phyloP scores from a whole-genome alignment of 805 yeast species.

The Isabelozyma gotoi region DNA sequence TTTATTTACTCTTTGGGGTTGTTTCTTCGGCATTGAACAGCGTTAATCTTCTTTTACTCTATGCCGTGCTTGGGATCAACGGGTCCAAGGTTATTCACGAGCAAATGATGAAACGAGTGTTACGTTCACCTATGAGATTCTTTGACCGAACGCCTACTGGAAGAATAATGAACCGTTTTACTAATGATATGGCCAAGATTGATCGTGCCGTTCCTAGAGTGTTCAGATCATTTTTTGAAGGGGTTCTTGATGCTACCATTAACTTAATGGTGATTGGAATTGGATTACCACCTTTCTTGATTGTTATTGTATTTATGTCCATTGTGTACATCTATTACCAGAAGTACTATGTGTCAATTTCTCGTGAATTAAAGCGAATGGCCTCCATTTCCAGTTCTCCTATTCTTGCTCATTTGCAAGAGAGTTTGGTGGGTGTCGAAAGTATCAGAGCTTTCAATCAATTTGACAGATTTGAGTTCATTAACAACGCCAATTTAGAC shows the following conservation, averaged over 20 bases:
- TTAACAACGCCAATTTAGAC: conserved; percentile 53
- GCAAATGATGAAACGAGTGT: conserved; percentile 52
- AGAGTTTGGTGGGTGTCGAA: conserved; percentile 71
- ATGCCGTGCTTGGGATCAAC: conserved; percentile 53
- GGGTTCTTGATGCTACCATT: conserved; percentile 44
- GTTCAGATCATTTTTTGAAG: conserved; percentile 47
- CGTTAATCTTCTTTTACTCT: conserved; percentile 46
- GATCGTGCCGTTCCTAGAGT: conserved; percentile 59
- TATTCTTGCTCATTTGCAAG: conserved; percentile 79
- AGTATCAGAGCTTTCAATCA: conserved; percentile 82
- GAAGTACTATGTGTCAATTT: conserved; percentile 61
- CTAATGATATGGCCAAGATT: conserved; percentile 58
- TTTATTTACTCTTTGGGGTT: conserved; percentile 59
- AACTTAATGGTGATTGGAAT: conserved; percentile 53
- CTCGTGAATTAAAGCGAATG: conserved; percentile 78
- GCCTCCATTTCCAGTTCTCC: conserved; percentile 72
- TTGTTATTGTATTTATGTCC: conserved; percentile 47
- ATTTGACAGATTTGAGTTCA: conserved; percentile 54
- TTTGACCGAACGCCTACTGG: conserved; percentile 73
- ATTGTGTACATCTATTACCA: conserved; percentile 70
- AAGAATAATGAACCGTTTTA: conserved; percentile 61
- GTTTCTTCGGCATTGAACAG: conserved; percentile 49
- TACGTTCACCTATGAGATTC: conserved; percentile 63
- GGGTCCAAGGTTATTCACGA: conserved; percentile 59
- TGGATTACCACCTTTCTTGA: conserved; percentile 54